A percentile compares a stretch with the other conserved stretches of the same genome.
phyloP scores from a whole-genome alignment of 495 filamentous ascomycete genomes.

The Penicillium simplicissimum region DNA sequence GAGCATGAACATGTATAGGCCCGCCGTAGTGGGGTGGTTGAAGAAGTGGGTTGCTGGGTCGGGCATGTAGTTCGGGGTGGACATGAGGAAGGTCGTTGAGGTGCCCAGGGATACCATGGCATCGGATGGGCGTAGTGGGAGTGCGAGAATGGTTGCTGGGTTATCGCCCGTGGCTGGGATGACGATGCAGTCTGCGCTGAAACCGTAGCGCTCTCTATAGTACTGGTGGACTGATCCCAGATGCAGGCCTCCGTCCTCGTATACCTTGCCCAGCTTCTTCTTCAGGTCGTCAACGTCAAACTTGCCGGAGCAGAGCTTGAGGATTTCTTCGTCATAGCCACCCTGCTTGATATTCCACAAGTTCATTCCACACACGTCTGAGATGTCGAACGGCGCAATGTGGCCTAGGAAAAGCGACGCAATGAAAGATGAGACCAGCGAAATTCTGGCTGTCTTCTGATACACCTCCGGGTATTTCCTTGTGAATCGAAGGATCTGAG shows the following conservation, averaged over 20 bases:
- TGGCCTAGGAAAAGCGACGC: slow-evolving; percentile 86
- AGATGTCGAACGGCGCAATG: slow-evolving; percentile 88
- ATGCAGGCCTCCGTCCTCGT: slow-evolving; percentile 74
- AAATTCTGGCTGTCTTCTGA: slow-evolving; percentile 76
- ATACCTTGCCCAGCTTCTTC: slow-evolving; percentile 76
- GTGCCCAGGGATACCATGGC: slow-evolving; percentile 94
- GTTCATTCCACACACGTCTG: slow-evolving; percentile 96
- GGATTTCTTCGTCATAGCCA: slow-evolving; percentile 69
- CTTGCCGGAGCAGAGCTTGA: slow-evolving; percentile 75
- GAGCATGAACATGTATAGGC: slow-evolving; percentile 97
- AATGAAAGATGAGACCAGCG: slow-evolving; percentile 91
- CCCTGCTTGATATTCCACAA: slow-evolving; percentile 84
- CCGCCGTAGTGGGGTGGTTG: slow-evolving; percentile 80
- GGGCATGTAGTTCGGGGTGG: slow-evolving; percentile 83
- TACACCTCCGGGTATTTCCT: slow-evolving; percentile 79
- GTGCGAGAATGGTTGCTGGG: slow-evolving; percentile 87
- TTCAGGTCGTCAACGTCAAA: slow-evolving; percentile 66
- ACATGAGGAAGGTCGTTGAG: slow-evolving; percentile 96
- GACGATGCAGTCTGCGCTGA: slow-evolving; percentile 71
- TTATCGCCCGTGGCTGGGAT: slow-evolving; percentile 94
- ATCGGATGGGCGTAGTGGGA: slow-evolving; percentile 82
- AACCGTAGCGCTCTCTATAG: slow-evolving; percentile 76
- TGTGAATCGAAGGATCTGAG: slow-evolving; percentile 88
- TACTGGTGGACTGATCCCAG: slow-evolving; percentile 74
- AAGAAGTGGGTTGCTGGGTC: slow-evolving; percentile 88